These are phyloP conservation scores for Diaporthe citri DNA, from an alignment of 2,329 filamentous ascomycete genomes.

Conservation along the genomic window DNA sequence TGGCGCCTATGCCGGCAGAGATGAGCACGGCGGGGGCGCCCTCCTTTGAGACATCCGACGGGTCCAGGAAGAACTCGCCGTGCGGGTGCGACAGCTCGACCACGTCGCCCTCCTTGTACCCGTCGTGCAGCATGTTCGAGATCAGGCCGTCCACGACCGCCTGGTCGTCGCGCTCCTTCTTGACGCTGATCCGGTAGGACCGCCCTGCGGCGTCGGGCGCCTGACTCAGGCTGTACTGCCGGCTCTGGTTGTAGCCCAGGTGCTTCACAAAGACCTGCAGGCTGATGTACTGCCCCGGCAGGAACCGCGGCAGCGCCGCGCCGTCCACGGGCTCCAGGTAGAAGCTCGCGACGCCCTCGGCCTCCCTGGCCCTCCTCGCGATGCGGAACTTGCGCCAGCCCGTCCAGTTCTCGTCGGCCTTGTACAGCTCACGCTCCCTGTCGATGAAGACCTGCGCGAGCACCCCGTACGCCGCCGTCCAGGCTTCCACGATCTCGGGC, in stretches of 20 bases:
- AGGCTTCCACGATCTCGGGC: constrained; percentile 75
- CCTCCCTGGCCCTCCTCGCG: constrained; percentile 66
- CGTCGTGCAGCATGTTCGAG: constrained; percentile 65
- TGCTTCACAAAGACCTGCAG: constrained; percentile 72
- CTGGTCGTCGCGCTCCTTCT: constrained; percentile 65
- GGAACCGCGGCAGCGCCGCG: constrained; percentile 67
- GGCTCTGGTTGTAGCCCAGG: constrained; percentile 74
- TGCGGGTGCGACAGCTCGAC: constrained; percentile 68
- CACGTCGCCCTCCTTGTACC: constrained; percentile 62
- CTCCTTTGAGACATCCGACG: constrained; percentile 52
- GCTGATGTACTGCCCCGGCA: constrained; percentile 81
- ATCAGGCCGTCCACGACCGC: constrained; percentile 60
- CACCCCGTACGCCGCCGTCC: constrained; percentile 78
- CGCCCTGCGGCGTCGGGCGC: constrained; percentile 59
- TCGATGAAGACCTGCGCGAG: constrained; percentile 79
- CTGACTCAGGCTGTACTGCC: constrained; percentile 82
- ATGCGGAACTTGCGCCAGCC: constrained; percentile 69
- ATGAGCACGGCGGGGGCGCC: constrained; percentile 72
- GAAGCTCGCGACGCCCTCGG: constrained; percentile 74
- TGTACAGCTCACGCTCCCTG: constrained; percentile 73
- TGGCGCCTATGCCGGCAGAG: constrained; percentile 77
- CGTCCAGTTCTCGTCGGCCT: constrained; percentile 57
- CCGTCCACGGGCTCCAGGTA: constrained; percentile 76
- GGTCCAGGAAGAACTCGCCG: constrained; percentile 73
- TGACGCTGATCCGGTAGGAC: constrained; percentile 81